phyloP scores from a whole-genome alignment of 345 rosid species.

The Hibiscus mutabilis region DNA sequence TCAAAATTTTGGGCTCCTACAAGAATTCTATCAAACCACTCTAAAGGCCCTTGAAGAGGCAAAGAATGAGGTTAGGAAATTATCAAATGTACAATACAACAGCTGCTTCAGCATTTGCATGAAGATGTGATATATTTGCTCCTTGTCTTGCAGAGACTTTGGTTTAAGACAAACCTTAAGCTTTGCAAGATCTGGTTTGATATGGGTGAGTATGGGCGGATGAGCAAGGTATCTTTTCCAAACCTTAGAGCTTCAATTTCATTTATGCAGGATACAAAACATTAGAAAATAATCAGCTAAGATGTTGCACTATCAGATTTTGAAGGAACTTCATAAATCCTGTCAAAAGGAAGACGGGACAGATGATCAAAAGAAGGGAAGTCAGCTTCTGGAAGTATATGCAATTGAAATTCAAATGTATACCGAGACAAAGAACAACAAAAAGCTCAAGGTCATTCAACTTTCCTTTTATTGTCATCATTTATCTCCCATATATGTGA shows the following conservation, averaged over 20 bases:
- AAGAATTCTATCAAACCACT: constrained; percentile 93
- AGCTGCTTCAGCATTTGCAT: background rate
- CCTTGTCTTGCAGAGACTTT: constrained; percentile 65
- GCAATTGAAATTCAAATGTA: constrained; percentile 98
- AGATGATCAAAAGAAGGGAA: constrained; percentile 99
- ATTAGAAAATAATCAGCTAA: background rate
- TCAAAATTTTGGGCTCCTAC: constrained; percentile 79
- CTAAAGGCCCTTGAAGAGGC: constrained; percentile 98
- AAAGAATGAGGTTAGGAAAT: constrained; percentile 69
- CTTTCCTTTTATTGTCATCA: background rate
- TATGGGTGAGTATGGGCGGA: constrained; percentile 92
- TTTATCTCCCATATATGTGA: background rate
- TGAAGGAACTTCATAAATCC: constrained; percentile 94
- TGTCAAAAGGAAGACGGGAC: constrained; percentile 97
- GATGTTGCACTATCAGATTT: constrained; percentile 40
- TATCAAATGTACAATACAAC: background rate
- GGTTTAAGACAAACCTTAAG: constrained; percentile 99
- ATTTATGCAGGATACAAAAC: background rate
- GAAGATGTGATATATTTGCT: constrained; percentile 15
- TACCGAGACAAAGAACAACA: constrained; percentile 95
- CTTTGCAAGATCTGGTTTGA: constrained; percentile 99
- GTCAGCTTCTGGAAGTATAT: constrained; percentile 96
- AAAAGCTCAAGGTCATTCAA: constrained; percentile 78
- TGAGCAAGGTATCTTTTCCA: constrained; percentile 65
- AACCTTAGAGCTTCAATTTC: background rate